Evolutionary conservation across 495 filamentous ascomycete genomes (phyloP).

Genomic region (Penicillium paxilli): DNA sequence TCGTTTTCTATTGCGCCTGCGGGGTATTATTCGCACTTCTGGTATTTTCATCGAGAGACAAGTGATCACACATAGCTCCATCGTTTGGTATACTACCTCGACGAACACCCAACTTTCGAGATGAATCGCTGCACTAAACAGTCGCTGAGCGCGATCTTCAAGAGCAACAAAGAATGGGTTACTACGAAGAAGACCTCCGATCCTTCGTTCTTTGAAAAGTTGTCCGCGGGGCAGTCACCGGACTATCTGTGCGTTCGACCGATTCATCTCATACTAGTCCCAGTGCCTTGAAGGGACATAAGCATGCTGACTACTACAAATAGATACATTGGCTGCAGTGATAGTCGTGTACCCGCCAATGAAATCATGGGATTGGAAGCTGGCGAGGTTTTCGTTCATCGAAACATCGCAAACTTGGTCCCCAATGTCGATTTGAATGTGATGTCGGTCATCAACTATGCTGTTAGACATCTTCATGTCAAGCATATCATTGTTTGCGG

Average conservation of each 20-base stretch:
- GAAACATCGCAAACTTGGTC: conserved; percentile 89
- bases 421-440: conserved; percentile 71
- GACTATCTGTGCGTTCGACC: conserved; percentile 68
- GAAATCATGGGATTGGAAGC: conserved; percentile 77
- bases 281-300: neutral
- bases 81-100: too few species aligned
- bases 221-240: conserved; percentile 66
- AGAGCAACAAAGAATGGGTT: conserved; percentile 66
- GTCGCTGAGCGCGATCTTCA: conserved; percentile 29
- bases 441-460: conserved; percentile 75
- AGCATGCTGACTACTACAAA: neutral
- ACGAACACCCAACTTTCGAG: neutral
- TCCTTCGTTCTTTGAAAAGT: conserved; percentile 66
- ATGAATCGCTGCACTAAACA: conserved; percentile 1
- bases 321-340: conserved; percentile 76
- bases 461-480: conserved; percentile 70
- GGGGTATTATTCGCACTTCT: neutral
- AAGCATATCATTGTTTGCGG: conserved; percentile 82
- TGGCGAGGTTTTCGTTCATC: conserved; percentile 87
- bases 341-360: conserved; percentile 81
- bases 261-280: neutral
- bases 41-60: too few species aligned
- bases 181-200: conserved; percentile 59
- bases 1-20: neutral
- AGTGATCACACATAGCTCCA: too few species aligned